phyloP scores from a whole-genome alignment of 1,284 basidiomycete species.

The Apiotrichum porosum region DNA sequence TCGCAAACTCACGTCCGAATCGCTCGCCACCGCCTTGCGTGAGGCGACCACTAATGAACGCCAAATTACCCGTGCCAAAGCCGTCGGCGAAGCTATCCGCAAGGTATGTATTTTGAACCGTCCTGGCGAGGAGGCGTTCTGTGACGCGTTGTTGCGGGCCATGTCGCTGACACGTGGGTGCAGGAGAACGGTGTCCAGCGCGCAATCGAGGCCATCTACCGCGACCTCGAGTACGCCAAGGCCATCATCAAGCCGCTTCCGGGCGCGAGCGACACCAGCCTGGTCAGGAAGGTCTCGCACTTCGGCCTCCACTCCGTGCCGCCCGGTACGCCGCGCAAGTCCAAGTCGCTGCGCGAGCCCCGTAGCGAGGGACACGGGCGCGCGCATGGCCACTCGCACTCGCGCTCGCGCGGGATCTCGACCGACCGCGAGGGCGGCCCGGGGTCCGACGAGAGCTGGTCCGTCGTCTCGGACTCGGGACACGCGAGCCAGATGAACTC shows the following conservation, averaged over 20 bases:
- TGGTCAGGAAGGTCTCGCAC: neutral
- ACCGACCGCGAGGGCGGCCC: conserved; percentile 2
- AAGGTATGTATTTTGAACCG: conserved; percentile 58
- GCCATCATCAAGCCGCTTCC: conserved; percentile 63
- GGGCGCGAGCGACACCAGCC: neutral
- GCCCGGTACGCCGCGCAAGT: neutral
- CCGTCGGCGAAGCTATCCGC: conserved; percentile 78
- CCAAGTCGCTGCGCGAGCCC: too few species aligned
- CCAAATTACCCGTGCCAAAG: conserved; percentile 76
- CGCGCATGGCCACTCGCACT: neutral
- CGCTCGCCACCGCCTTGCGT: conserved; percentile 68
- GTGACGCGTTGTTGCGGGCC: too few species aligned
- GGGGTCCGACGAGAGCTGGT: conserved; percentile 18
- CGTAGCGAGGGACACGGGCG: too few species aligned
- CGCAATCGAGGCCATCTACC: conserved; percentile 86
- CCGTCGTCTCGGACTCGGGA: conserved; percentile 11
- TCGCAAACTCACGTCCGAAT: conserved; percentile 74
- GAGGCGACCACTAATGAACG: conserved; percentile 79
- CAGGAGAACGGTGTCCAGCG: conserved; percentile 84
- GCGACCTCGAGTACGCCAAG: conserved; percentile 83
- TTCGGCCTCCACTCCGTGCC: neutral
- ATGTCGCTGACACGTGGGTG: too few species aligned
- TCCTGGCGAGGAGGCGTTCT: too few species aligned
- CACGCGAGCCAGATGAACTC: neutral
- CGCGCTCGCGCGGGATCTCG: neutral